Evolutionary conservation across 805 yeast species (phyloP).

Genomic region (Myxozyma neglecta): DNA sequence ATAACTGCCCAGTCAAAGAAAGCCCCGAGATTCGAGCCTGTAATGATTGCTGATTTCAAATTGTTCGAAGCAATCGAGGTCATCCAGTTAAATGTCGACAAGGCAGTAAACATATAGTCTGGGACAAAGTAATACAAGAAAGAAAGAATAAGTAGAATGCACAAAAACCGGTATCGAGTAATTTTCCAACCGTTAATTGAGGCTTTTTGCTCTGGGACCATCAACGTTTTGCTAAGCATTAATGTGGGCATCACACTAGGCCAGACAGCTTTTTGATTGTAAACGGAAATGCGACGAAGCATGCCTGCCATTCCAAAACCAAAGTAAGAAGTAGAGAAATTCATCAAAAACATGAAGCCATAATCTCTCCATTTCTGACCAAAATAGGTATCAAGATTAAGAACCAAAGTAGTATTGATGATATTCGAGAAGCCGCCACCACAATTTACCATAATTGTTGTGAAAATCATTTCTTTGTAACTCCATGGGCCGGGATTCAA

Average conservation of each 20-base stretch:
- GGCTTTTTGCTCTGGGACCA: conserved; percentile 44
- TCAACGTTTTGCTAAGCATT: conserved; percentile 52
- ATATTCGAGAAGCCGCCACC: conserved; percentile 21
- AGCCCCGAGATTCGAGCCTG: conserved; percentile 60
- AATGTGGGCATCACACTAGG: conserved; percentile 52
- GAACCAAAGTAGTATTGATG: conserved; percentile 16
- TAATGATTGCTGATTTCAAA: conserved; percentile 53
- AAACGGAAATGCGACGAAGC: conserved; percentile 57
- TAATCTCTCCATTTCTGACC: conserved; percentile 43
- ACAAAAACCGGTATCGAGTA: conserved; percentile 52
- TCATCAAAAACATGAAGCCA: conserved; percentile 55
- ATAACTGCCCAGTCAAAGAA: background rate
- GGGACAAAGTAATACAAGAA: conserved; percentile 69
- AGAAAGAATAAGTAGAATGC: conserved; percentile 44
- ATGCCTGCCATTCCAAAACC: conserved; percentile 70
- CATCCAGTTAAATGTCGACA: conserved; percentile 51
- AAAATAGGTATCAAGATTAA: conserved; percentile 38
- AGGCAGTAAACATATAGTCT: conserved; percentile 59
- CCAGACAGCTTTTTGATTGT: conserved; percentile 62
- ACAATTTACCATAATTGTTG: conserved; percentile 45
- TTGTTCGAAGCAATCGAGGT: conserved; percentile 39
- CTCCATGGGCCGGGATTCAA: conserved; percentile 66
- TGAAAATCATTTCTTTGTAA: conserved; percentile 63
- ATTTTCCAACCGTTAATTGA: conserved; percentile 59
- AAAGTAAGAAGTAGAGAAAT: conserved; percentile 57